Base-by-base conservation (phyloP, 2,329 filamentous ascomycete species). In the Dactylonectria macrodidyma region DNA sequence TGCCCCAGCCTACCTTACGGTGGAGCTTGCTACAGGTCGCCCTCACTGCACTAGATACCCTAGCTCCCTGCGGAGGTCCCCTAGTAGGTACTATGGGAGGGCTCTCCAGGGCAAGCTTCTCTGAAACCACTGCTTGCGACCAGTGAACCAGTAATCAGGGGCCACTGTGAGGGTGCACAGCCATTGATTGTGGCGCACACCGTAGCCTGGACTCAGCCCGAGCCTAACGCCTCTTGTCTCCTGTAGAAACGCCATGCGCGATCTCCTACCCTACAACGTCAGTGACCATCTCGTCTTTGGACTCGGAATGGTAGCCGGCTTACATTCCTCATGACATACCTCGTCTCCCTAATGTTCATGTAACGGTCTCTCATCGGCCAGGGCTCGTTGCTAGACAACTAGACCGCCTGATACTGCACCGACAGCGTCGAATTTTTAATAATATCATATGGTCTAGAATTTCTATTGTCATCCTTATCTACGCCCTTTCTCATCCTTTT, bases 41-140 rank as follows among this genome's bases (percentile, higher is more conserved):
- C n/a, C 51, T 54, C 51, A 7, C 4, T 4, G 7, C 51, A 22
- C 51, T 36, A 34, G 50, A 11, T 38, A 34, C 33, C 51, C 33
- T 54, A 54, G 51, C 51, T 54, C 51, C 51, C 51, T 34, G 51
- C 12, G 51, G 51, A 54, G 10, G 51, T 16, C 26, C n/a, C 33
- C 41, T 22, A 36, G 19, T 19, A 38, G 19, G 38, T 41, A 41
- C 38, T 41, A 24, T 30, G 14, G 30, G 51, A 50, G 14, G 24
- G 48, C 41, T 57, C 46, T 57, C 50, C 60, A 63, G 54, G 60
- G 60, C 60, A 51, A 63, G 60, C 60, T 47, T 44, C 60, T 41
- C 52, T 48, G 41, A 44, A 16, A 44, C 54, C 19, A 30, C 24
- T 36, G 51, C 11, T 41, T 56, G 52, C 52, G 7, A 34, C 16